These are phyloP conservation scores for Penicillium sclerotiorum DNA, from an alignment of 2,329 filamentous ascomycete species.

Conservation along the genomic window DNA sequence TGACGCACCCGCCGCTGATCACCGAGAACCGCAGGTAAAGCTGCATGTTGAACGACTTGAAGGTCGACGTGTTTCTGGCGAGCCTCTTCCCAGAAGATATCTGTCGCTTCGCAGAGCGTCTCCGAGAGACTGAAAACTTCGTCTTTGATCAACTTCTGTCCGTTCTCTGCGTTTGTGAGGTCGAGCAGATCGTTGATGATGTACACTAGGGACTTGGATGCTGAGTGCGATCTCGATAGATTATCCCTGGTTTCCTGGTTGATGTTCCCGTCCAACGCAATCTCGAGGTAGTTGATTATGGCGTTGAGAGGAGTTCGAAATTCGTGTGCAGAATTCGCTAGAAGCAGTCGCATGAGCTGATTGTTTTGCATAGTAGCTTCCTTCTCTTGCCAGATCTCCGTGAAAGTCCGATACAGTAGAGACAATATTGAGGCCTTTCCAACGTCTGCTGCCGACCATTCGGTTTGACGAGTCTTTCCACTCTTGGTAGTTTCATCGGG, in stretches of 20 bases:
- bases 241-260: conserved; percentile 84
- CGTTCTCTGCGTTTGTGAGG: conserved; percentile 82
- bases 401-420: conserved; percentile 83
- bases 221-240: conserved; percentile 78
- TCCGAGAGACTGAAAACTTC: conserved; percentile 73
- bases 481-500: background rate
- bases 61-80: conserved; percentile 74
- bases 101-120: conserved; percentile 73
- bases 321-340: conserved; percentile 88
- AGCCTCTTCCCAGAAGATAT: conserved; percentile 74
- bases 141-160: conserved; percentile 74
- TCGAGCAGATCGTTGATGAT: conserved; percentile 90
- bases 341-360: conserved; percentile 72
- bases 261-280: conserved; percentile 76
- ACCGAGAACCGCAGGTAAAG: conserved; percentile 73
- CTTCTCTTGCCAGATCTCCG: conserved; percentile 88
- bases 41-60: conserved; percentile 66
- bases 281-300: conserved; percentile 94
- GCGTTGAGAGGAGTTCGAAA: conserved; percentile 86
- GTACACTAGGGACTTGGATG: conserved; percentile 86
- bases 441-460: conserved; percentile 85
- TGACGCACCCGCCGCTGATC: conserved; percentile 79
- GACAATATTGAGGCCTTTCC: conserved; percentile 86
- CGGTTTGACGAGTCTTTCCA: conserved; percentile 56
- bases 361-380: conserved; percentile 80